A percentile compares a stretch with the other conserved stretches of the same genome.
phyloP scores from a whole-genome alignment of 192 early-diverging fungal genomes.

The Allomyces macrogynus region DNA sequence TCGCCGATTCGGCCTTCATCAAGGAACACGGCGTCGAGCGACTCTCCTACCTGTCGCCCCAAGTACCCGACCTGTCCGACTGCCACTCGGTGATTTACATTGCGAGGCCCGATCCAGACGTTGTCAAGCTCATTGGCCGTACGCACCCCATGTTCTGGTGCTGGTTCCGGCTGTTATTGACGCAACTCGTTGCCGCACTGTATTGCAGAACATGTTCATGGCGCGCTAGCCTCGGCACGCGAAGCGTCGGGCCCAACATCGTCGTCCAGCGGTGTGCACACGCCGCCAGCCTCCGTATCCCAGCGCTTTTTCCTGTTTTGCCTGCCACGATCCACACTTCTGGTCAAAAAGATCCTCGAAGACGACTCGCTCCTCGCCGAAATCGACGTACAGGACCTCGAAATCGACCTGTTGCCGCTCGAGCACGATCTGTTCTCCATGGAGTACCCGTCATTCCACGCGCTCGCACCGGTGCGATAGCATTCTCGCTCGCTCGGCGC shows the following conservation, averaged over 20 bases:
- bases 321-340: background rate
- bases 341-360: background rate
- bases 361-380: background rate
- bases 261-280: background rate
- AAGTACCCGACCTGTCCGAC: background rate
- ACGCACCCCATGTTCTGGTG: background rate
- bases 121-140: background rate
- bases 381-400: background rate
- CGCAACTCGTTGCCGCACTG: background rate
- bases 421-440: slow-evolving; percentile 79
- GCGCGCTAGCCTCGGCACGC: background rate
- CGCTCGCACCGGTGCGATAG: slow-evolving; percentile 46
- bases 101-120: background rate
- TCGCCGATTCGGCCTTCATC: background rate
- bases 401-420: slow-evolving; percentile 69
- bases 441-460: slow-evolving; percentile 62
- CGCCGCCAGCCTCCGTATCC: background rate
- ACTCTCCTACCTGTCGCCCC: background rate
- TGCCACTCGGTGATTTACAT: background rate
- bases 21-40: background rate
- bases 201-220: background rate
- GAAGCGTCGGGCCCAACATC: background rate
- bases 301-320: background rate
- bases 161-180: too few species aligned
- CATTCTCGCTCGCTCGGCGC: too few species aligned